Evolutionary conservation across 1,139 yeast genomes (phyloP).

Genomic region (Candida gigantensis): DNA sequence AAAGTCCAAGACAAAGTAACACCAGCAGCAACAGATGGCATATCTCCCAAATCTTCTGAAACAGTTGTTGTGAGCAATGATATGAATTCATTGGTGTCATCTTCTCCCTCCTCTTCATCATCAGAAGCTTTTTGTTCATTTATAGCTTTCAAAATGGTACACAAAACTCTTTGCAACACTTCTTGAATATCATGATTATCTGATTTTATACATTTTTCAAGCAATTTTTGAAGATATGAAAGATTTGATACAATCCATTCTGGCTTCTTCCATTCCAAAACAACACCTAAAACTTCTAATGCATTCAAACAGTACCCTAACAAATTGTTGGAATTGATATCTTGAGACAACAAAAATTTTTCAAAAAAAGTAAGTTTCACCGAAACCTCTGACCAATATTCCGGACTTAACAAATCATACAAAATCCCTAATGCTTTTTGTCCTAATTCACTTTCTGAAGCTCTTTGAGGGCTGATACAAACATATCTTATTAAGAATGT

Average conservation of each 20-base stretch:
- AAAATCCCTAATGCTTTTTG: slow-evolving; percentile 77
- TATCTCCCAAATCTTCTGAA: slow-evolving; percentile 79
- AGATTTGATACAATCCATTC: slow-evolving; percentile 78
- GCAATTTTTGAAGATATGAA: slow-evolving; percentile 63
- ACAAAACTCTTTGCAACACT: slow-evolving; percentile 72
- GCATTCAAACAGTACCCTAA: slow-evolving; percentile 87
- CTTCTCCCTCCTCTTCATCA: slow-evolving; percentile 49
- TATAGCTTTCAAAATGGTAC: slow-evolving; percentile 65
- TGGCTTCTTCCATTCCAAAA: slow-evolving; percentile 72
- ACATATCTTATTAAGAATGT: slow-evolving; percentile 86
- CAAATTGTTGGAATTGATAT: slow-evolving; percentile 59
- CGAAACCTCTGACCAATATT: slow-evolving; percentile 83
- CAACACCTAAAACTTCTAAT: slow-evolving; percentile 84
- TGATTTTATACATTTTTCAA: slow-evolving; percentile 81
- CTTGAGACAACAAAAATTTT: slow-evolving; percentile 77
- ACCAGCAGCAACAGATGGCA: slow-evolving; percentile 88
- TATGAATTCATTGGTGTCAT: slow-evolving; percentile 63
- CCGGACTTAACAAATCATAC: slow-evolving; percentile 68
- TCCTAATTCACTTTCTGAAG: slow-evolving; percentile 81
- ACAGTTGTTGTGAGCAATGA: slow-evolving; percentile 65
- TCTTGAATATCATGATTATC: slow-evolving; percentile 86
- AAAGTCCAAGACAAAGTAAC: slow-evolving; percentile 84
- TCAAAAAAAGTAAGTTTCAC: slow-evolving; percentile 86
- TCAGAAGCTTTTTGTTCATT: slow-evolving; percentile 47
- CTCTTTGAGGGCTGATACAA: slow-evolving; percentile 83